Conservation (phyloP, 148 eudicot genomes). For the Nepenthes gracilis region DNA sequence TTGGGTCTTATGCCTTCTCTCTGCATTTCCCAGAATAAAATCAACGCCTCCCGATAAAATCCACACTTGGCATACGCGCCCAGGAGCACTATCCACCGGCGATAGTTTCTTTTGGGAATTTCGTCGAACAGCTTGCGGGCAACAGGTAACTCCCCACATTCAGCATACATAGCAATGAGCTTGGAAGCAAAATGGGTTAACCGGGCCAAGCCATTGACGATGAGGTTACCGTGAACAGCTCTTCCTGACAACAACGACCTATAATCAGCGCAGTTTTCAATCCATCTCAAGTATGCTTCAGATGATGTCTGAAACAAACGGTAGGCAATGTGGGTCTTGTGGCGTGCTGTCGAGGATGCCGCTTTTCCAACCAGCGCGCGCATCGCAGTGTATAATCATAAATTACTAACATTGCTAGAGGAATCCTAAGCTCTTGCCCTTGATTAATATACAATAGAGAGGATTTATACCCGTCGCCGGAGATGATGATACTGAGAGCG, state of each 20-base stretch:
- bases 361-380: no score
- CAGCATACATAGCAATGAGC: conserved; percentile 48
- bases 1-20: conserved; percentile 32
- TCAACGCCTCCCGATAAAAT: conserved; percentile 44
- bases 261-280: conserved; percentile 29
- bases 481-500: no score
- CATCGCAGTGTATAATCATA: no score
- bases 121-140: conserved; percentile 75
- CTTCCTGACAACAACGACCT: conserved; percentile 37
- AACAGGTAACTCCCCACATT: conserved; percentile 27
- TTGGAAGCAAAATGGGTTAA: conserved; percentile 47
- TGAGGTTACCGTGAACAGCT: conserved; percentile 47
- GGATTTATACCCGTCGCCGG: no score
- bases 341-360: no score
- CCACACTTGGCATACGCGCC: conserved; percentile 76
- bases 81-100: conserved; percentile 59
- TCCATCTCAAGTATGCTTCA: conserved; percentile 31
- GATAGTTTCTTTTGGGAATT: conserved; percentile 45
- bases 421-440: no score
- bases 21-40: conserved; percentile 32
- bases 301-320: conserved; percentile 22
- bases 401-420: no score
- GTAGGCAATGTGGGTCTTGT: neutral
- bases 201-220: conserved; percentile 46
- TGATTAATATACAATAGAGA: no score